A percentile compares a stretch with the other conserved stretches of the same genome.
Conservation (phyloP, 2,329 filamentous ascomycete genomes). For the Aureobasidium sp. region DNA sequence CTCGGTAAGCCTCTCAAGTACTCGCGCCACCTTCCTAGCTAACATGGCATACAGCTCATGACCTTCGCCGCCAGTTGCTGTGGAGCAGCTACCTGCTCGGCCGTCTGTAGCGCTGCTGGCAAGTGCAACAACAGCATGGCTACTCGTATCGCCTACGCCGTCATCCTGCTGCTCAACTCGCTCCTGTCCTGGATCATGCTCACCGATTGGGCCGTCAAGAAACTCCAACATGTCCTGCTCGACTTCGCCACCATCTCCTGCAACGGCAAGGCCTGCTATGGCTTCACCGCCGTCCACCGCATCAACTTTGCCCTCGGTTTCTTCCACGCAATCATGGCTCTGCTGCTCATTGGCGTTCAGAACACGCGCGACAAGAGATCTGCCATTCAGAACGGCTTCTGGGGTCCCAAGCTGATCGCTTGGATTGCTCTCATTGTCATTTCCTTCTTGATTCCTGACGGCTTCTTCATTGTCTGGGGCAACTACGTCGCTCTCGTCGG, state of each 20-base stretch:
- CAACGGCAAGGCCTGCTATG: slow-evolving; percentile 82
- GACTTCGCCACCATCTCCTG: slow-evolving; percentile 96
- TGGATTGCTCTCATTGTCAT: slow-evolving; percentile 84
- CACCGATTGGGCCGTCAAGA: slow-evolving; percentile 96
- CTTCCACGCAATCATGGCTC: slow-evolving; percentile 81
- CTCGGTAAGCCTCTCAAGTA: slow-evolving; percentile 56
- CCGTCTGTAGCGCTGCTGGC: slow-evolving; percentile 89
- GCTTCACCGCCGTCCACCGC: slow-evolving; percentile 91
- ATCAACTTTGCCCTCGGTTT: slow-evolving; percentile 96
- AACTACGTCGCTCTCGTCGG: slow-evolving; percentile 85
- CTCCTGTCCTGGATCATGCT: slow-evolving; percentile 99
- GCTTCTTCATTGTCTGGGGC: slow-evolving; percentile 92
- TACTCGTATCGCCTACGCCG: slow-evolving; percentile 77
- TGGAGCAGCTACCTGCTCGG: slow-evolving; percentile 91
- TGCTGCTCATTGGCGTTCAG: slow-evolving; percentile 77
- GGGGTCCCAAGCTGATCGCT: slow-evolving; percentile 89
- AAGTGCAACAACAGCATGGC: slow-evolving; percentile 97
- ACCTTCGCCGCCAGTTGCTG: slow-evolving; percentile 86
- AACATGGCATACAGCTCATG: slow-evolving; percentile 38
- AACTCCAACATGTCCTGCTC: slow-evolving; percentile 82
- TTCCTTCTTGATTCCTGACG: slow-evolving; percentile 92
- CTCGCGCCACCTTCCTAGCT: slow-evolving; percentile 38
- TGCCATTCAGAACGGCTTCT: slow-evolving; percentile 93
- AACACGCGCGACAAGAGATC: slow-evolving; percentile 84
- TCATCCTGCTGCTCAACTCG: slow-evolving; percentile 92